A percentile compares a stretch with the other conserved stretches of the same genome.
Evolutionary conservation across 257 asterid species (phyloP).

Genomic region (Gentiana straminea): DNA sequence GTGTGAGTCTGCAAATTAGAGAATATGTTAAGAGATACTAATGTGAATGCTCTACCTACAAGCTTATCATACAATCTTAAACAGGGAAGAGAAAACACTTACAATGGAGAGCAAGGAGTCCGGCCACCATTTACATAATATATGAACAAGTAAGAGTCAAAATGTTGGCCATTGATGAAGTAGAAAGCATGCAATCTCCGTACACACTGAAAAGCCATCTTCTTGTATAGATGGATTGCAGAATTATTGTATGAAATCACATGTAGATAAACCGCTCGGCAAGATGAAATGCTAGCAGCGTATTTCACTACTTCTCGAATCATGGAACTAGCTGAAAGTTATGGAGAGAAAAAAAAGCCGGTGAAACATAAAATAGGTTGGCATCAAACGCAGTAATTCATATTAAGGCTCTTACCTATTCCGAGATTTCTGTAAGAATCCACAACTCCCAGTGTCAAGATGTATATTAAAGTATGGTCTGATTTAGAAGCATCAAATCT

Average conservation of each 20-base stretch:
- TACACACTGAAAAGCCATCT: constrained; percentile 76
- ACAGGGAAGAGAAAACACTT: constrained; percentile 24
- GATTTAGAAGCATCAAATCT: constrained; percentile 57
- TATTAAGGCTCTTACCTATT: constrained; percentile 44
- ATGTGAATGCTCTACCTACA: no score
- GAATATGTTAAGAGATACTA: no score
- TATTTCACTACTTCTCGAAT: constrained; percentile 71
- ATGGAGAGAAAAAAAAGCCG: constrained; percentile 14
- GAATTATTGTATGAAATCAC: constrained; percentile 91
- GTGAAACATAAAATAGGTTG: constrained; percentile 6
- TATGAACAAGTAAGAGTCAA: constrained; percentile 86
- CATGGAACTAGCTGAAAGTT: constrained; percentile 67
- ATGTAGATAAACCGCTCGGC: constrained; percentile 88
- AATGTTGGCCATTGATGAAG: constrained; percentile 69
- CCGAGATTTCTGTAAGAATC: constrained; percentile 84
- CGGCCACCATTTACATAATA: constrained; percentile 91
- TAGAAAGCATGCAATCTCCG: constrained; percentile 67
- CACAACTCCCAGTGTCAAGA: constrained; percentile 85
- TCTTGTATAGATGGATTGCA: constrained; percentile 84
- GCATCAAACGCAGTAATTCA: constrained; percentile 9
- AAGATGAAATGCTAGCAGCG: constrained; percentile 55
- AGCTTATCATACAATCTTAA: no score
- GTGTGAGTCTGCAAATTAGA: no score
- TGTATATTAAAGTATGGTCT: constrained; percentile 68
- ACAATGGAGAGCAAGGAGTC: constrained; percentile 94